Evolutionary conservation across 106 monocot genomes (phyloP), one percentile per base, ranked within the genome.

Genomic region (Dendrobium huoshanense): DNA sequence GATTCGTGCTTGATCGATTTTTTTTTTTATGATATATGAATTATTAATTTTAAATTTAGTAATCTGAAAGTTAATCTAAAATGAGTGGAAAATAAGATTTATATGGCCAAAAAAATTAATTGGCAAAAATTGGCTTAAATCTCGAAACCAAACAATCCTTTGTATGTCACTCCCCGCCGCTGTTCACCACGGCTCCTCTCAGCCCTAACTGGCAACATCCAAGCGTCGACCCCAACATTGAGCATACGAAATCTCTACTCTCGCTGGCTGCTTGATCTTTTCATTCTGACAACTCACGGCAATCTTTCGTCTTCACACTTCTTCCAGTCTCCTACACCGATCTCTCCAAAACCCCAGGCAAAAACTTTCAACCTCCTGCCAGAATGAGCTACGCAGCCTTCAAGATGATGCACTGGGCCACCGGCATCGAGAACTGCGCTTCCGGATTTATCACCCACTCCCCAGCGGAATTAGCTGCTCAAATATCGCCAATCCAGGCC

Each of bases 301-400:
- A 41, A 2, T 41, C 15, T 73, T 24, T 41, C 37, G 7, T 41
- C 16, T 37, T 40, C 40, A 19, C 16, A 40, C 2, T 41, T 18
- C 40, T 40, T 77, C 33, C n/a, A 59, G 42, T 75, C 25, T 40
- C 1, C 43, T 29, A 20, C 75, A 42, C 37, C 41, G 2, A 19
- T 37, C 27, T 25, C 41, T 75, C 48, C 8, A 11, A 75, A 84
- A 79, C 65, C 84, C 75, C 65, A 75, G 73, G 19, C 1, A 44
- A 67, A 64, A n/a, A 47, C 9, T 49, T 15, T 15, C 19, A 51
- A 76, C 27, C 29, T 47, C 45, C 24, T 2, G 19, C 45, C 29
- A 85, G 41, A 73, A 99, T 99, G 95, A 99, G 95, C 84, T 99
- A 95, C 91, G 95, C 95, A 29, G 91, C 92, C 13, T 99, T 93